Conservation (phyloP, 2,329 filamentous ascomycete genomes). For the Cercospora sp. region DNA sequence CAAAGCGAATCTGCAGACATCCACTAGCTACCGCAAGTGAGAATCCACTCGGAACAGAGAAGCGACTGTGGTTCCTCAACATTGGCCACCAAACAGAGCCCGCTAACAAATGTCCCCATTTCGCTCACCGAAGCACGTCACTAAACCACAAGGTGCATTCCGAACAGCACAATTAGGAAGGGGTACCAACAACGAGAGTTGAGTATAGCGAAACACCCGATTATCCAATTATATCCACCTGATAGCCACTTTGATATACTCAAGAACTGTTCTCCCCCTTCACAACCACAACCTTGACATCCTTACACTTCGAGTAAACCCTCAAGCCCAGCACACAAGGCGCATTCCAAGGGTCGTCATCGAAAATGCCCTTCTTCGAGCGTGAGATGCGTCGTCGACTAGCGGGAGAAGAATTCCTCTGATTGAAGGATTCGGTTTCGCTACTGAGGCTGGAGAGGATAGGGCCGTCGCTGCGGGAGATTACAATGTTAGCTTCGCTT, state of each 20-base stretch:
- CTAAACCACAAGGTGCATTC: not conserved
- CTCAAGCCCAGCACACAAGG: constrained; percentile 61
- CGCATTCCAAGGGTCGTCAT: constrained; percentile 60
- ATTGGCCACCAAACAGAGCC: not conserved
- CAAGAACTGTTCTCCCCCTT: constrained; percentile 43
- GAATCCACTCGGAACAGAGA: not conserved
- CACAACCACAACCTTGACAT: constrained; percentile 56
- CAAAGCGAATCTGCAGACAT: not conserved
- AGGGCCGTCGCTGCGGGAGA: constrained; percentile 26
- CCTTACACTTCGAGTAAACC: constrained; percentile 56
- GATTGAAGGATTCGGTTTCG: not conserved
- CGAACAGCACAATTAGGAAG: not conserved
- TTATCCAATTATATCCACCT: not conserved
- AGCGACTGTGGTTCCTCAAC: not conserved
- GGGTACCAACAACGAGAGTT: not conserved
- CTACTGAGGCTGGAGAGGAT: constrained; percentile 19
- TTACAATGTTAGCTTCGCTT: not conserved
- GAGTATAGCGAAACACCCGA: not conserved
- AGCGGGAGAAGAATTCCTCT: constrained; percentile 6
- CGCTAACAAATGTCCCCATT: not conserved
- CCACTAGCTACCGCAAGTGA: not conserved
- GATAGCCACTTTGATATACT: not conserved
- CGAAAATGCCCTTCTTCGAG: constrained; percentile 46
- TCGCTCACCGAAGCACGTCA: not conserved
- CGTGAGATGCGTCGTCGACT: constrained; percentile 1